A percentile compares a stretch with the other conserved stretches of the same genome.
Conservation (phyloP, 2,329 filamentous ascomycete species). For the Calycina herbarum region DNA sequence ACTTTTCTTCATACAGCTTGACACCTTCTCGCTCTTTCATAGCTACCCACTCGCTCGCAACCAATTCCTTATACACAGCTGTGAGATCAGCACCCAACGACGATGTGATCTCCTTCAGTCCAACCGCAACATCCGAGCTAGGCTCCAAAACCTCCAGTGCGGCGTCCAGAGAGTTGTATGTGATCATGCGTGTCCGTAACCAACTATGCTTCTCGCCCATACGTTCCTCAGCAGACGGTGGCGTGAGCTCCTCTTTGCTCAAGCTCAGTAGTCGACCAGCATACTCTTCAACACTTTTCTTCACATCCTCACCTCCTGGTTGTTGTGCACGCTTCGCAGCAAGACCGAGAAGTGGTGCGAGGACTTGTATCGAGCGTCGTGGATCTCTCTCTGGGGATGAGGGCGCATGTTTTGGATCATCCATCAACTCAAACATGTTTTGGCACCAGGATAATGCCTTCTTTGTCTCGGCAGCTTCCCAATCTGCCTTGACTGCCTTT, state of each 20-base stretch:
- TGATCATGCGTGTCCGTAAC: not conserved
- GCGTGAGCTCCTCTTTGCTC: not conserved
- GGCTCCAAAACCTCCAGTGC: slow-evolving; percentile 38
- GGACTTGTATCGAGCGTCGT: slow-evolving; percentile 28
- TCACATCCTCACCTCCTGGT: slow-evolving; percentile 41
- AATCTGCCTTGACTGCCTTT: slow-evolving; percentile 29
- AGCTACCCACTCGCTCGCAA: slow-evolving; percentile 1
- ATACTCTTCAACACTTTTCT: slow-evolving; percentile 43
- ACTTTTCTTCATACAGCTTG: not conserved
- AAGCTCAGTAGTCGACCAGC: slow-evolving; percentile 32
- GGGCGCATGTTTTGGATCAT: slow-evolving; percentile 30
- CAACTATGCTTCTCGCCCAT: not conserved
- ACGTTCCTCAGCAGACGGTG: not conserved
- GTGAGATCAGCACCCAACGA: slow-evolving; percentile 15
- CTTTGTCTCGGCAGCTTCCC: slow-evolving; percentile 25
- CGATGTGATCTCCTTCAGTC: slow-evolving; percentile 19
- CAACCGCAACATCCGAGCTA: slow-evolving; percentile 16
- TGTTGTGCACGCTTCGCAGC: slow-evolving; percentile 44
- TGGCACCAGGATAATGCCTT: slow-evolving; percentile 36
- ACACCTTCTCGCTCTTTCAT: not conserved
- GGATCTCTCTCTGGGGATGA: not conserved
- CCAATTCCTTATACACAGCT: slow-evolving; percentile 5
- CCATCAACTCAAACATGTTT: slow-evolving; percentile 32
- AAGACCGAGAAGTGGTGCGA: slow-evolving; percentile 45
- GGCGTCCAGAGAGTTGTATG: not conserved